Percentiles rank a stretch among this genome's conserved stretches.
These are phyloP conservation scores for Dinochytrium kinnereticum DNA, from an alignment of 371 early-diverging fungal genomes.

Conservation along the genomic window DNA sequence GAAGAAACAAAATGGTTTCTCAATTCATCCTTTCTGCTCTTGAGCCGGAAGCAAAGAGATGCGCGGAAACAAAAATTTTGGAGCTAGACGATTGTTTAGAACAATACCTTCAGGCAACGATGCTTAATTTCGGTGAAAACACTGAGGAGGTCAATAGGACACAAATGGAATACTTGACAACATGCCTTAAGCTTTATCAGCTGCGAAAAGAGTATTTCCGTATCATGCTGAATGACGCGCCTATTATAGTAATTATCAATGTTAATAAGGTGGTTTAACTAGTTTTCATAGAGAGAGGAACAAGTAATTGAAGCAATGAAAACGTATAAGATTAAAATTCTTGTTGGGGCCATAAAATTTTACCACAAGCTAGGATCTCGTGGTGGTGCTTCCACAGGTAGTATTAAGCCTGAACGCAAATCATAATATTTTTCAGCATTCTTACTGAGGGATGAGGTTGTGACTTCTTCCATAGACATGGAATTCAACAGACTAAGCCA, in stretches of 20 bases:
- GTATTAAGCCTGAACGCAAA: too few species aligned
- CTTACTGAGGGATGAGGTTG: conserved; percentile 44
- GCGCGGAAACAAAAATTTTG: conserved; percentile 46
- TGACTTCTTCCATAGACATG: conserved; percentile 41
- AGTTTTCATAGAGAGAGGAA: conserved; percentile 41
- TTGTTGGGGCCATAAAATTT: conserved; percentile 49
- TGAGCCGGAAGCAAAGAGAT: conserved; percentile 37
- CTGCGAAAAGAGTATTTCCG: conserved; percentile 44
- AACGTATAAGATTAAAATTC: conserved; percentile 50
- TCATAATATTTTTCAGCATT: too few species aligned
- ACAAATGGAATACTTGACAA: conserved; percentile 50
- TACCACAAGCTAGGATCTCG: conserved; percentile 52
- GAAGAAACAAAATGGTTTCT: neutral
- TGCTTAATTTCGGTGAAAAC: conserved; percentile 54
- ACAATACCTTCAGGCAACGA: conserved; percentile 45
- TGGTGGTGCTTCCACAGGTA: conserved; percentile 49
- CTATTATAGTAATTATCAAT: conserved; percentile 37
- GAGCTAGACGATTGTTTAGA: conserved; percentile 57
- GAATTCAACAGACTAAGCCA: conserved; percentile 51
- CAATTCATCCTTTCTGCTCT: conserved; percentile 35
- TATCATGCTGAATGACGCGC: conserved; percentile 26
- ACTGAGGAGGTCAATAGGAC: conserved; percentile 47
- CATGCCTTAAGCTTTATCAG: conserved; percentile 40
- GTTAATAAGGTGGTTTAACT: too few species aligned
- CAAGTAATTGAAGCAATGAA: conserved; percentile 45